Percentiles rank a stretch among this genome's conserved stretches.
These are phyloP conservation scores for Diaporthe citriasiana DNA, from an alignment of 2,329 filamentous ascomycete species.

Conservation along the genomic window DNA sequence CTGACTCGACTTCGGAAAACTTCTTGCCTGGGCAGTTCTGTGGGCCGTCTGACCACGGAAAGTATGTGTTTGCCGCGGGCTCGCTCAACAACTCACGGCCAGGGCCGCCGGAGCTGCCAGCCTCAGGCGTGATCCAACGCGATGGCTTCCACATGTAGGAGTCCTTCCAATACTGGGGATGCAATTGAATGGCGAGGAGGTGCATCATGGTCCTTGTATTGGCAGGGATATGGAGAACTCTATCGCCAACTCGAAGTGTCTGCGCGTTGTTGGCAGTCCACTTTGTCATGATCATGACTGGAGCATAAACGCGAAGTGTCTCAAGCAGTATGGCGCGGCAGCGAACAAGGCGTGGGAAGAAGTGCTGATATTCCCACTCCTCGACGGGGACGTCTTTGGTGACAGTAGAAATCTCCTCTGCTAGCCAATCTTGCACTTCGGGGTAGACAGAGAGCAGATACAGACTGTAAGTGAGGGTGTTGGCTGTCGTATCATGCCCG, in stretches of 20 bases:
- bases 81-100: constrained; percentile 43
- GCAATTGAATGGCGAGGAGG: constrained; percentile 46
- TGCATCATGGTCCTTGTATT: constrained; percentile 36
- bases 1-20: constrained; percentile 53
- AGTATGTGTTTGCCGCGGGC: constrained; percentile 43
- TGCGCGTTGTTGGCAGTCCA: constrained; percentile 16
- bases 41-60: constrained; percentile 51
- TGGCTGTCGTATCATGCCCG: constrained; percentile 65
- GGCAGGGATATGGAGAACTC: constrained; percentile 44
- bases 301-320: constrained; percentile 57
- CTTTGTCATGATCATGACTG: constrained; percentile 44
- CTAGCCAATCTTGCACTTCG: constrained; percentile 60
- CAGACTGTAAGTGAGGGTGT: constrained; percentile 58
- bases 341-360: constrained; percentile 57
- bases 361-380: constrained; percentile 51
- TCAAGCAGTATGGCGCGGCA: constrained; percentile 59
- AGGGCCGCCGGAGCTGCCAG: not conserved
- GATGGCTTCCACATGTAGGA: constrained; percentile 47
- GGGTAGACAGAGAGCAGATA: constrained; percentile 60
- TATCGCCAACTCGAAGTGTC: constrained; percentile 41
- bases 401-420: constrained; percentile 54
- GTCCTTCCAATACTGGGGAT: constrained; percentile 48
- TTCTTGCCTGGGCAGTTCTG: constrained; percentile 50
- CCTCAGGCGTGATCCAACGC: constrained; percentile 44
- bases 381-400: constrained; percentile 41